Evolutionary conservation across 768 basidiomycete species (phyloP).

Genomic region (Kondoa subrosea): DNA sequence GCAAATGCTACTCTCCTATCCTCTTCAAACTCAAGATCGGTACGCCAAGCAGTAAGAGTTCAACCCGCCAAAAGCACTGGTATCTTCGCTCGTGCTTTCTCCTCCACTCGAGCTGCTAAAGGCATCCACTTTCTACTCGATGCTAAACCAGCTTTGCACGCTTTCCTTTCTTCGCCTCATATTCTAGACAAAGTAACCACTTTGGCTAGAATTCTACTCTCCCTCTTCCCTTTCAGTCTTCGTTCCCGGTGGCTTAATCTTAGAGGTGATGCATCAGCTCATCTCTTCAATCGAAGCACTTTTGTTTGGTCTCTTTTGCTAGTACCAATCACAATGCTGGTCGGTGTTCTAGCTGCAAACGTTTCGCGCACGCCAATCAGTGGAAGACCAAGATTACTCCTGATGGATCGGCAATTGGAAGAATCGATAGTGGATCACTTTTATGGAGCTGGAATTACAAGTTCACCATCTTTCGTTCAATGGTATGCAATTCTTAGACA

Average conservation of each 20-base stretch:
- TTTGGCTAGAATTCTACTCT: background rate
- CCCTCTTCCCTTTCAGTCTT: conserved; percentile 8
- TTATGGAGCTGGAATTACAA: background rate
- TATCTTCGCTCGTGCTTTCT: too few relatives aligned
- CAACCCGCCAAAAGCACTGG: too few relatives aligned
- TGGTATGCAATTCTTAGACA: conserved; percentile 24
- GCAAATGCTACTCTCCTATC: background rate
- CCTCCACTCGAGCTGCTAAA: too few relatives aligned
- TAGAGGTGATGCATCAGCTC: background rate
- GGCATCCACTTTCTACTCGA: background rate
- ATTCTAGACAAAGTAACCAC: background rate
- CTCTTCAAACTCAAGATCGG: too few relatives aligned
- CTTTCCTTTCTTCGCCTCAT: background rate
- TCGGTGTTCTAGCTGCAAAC: conserved; percentile 18
- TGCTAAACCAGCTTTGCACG: background rate
- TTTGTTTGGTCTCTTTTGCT: conserved; percentile 17
- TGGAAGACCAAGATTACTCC: conserved; percentile 22
- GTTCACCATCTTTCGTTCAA: conserved; percentile 11
- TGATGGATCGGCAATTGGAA: conserved; percentile 24
- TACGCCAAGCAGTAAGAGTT: too few relatives aligned
- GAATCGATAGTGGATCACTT: conserved; percentile 21
- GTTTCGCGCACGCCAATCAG: conserved; percentile 25
- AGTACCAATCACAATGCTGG: conserved; percentile 23
- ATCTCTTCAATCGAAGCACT: conserved; percentile 17
- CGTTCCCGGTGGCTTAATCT: conserved; percentile 9